Conservation (phyloP, 1,284 basidiomycete genomes). For the Tremellales sp. region DNA sequence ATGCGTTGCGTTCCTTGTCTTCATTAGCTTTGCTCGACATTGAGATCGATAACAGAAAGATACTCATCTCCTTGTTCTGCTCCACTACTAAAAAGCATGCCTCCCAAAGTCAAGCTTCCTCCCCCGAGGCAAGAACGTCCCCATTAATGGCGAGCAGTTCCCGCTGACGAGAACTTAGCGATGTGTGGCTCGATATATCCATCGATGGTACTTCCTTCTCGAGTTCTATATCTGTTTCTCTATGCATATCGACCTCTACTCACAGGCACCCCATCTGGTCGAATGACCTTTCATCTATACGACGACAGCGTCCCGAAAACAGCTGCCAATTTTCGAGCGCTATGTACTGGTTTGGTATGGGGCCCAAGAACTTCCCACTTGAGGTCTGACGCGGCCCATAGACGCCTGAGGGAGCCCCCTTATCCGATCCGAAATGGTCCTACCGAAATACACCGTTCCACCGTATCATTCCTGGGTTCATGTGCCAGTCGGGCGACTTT, state of each 20-base stretch:
- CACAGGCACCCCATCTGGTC: constrained; percentile 21
- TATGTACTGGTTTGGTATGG: constrained; percentile 54
- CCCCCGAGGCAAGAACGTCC: too few species aligned
- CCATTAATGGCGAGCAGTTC: too few species aligned
- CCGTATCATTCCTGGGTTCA: constrained; percentile 64
- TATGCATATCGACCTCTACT: neutral
- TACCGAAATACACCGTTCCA: constrained; percentile 67
- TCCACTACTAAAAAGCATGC: too few species aligned
- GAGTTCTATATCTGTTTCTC: neutral
- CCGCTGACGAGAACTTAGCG: too few species aligned
- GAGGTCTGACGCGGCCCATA: too few species aligned
- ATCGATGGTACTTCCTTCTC: neutral
- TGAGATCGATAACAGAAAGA: too few species aligned
- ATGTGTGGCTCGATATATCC: neutral
- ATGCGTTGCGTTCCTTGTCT: too few species aligned
- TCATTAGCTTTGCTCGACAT: too few species aligned
- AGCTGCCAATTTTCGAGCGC: constrained; percentile 58
- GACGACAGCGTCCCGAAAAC: constrained; percentile 25
- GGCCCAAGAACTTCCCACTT: too few species aligned
- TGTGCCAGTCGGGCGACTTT: constrained; percentile 65
- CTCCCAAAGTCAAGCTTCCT: too few species aligned
- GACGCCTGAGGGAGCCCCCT: constrained; percentile 3
- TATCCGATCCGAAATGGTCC: constrained; percentile 51
- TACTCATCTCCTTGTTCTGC: too few species aligned
- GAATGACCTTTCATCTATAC: constrained; percentile 44